A percentile compares a stretch with the other conserved stretches of the same genome.
phyloP scores from a whole-genome alignment of 2,329 filamentous ascomycete species.

The Fusarium zealandicum region DNA sequence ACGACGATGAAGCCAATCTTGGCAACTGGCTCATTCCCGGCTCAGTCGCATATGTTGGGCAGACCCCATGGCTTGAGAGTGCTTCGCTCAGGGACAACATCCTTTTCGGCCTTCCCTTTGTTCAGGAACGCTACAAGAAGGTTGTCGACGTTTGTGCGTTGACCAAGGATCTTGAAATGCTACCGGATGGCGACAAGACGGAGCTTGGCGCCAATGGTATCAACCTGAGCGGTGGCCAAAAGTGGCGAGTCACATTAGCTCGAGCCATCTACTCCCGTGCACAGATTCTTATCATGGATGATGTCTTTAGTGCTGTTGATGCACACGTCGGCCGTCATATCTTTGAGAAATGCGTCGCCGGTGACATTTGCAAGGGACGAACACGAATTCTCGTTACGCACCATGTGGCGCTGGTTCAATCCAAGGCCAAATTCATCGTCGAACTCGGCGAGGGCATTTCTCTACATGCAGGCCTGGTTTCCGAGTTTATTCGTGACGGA shows the following conservation, averaged over 20 bases:
- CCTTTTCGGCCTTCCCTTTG: slow-evolving; percentile 74
- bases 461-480: slow-evolving; percentile 68
- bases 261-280: slow-evolving; percentile 81
- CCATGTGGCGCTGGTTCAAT: slow-evolving; percentile 74
- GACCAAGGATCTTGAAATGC: slow-evolving; percentile 76
- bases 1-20: slow-evolving; percentile 67
- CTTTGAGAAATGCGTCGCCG: slow-evolving; percentile 77
- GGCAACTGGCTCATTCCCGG: slow-evolving; percentile 74
- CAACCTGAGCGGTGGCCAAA: slow-evolving; percentile 83
- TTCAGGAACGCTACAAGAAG: slow-evolving; percentile 72
- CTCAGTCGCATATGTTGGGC: slow-evolving; percentile 76
- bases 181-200: slow-evolving; percentile 78
- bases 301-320: slow-evolving; percentile 85
- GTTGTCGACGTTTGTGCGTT: slow-evolving; percentile 77
- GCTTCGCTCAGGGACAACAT: slow-evolving; percentile 81
- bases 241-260: slow-evolving; percentile 82
- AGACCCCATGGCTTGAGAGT: slow-evolving; percentile 88
- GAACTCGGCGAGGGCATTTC: slow-evolving; percentile 74
- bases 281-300: slow-evolving; percentile 78
- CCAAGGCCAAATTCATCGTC: slow-evolving; percentile 76
- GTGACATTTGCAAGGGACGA: slow-evolving; percentile 71
- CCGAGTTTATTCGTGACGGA: slow-evolving; percentile 67
- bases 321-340: slow-evolving; percentile 82
- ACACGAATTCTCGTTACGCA: slow-evolving; percentile 84
- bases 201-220: slow-evolving; percentile 87